Percentiles rank a stretch among this genome's conserved stretches.
Evolutionary conservation across 495 filamentous ascomycete genomes (phyloP).

Genomic region (Cercophora scortea): DNA sequence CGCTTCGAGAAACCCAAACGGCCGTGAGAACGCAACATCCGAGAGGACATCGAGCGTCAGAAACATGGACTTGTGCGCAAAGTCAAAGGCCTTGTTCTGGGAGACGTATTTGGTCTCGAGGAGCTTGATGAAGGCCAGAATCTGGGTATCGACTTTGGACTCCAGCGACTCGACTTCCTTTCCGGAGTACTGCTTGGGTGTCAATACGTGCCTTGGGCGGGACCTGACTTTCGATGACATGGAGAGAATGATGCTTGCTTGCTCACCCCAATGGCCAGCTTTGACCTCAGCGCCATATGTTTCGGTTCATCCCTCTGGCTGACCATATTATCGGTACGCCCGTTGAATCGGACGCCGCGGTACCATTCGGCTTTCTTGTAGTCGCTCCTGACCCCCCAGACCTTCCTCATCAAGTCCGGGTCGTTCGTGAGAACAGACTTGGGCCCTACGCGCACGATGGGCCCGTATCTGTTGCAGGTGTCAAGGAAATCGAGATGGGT

Average conservation of each 20-base stretch:
- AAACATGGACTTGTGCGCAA: slow-evolving; percentile 37
- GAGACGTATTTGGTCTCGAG: slow-evolving; percentile 38
- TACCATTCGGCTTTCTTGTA: slow-evolving; percentile 36
- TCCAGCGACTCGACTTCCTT: slow-evolving; percentile 37
- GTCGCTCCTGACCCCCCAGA: slow-evolving; percentile 24
- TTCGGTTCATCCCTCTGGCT: slow-evolving; percentile 11
- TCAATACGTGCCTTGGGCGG: too few species aligned
- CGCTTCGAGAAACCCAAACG: slow-evolving; percentile 53
- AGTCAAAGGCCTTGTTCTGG: slow-evolving; percentile 41
- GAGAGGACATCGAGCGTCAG: slow-evolving; percentile 59
- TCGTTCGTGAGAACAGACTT: slow-evolving; percentile 25
- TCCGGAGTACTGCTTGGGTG: slow-evolving; percentile 28
- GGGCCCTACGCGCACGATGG: slow-evolving; percentile 14
- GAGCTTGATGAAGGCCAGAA: slow-evolving; percentile 24
- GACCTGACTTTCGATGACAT: not conserved
- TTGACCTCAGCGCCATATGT: slow-evolving; percentile 22
- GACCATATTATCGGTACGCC: slow-evolving; percentile 30
- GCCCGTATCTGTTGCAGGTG: slow-evolving; percentile 8
- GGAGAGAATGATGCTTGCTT: too few species aligned
- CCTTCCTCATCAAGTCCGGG: slow-evolving; percentile 30
- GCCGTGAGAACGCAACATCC: slow-evolving; percentile 52
- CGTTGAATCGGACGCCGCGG: slow-evolving; percentile 28
- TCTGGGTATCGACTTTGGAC: slow-evolving; percentile 25
- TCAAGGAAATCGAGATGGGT: slow-evolving; percentile 3
- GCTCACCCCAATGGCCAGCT: slow-evolving; percentile 17